Evolutionary conservation across 2,329 filamentous ascomycete genomes (phyloP).

Genomic region (Cordyceps javanica): DNA sequence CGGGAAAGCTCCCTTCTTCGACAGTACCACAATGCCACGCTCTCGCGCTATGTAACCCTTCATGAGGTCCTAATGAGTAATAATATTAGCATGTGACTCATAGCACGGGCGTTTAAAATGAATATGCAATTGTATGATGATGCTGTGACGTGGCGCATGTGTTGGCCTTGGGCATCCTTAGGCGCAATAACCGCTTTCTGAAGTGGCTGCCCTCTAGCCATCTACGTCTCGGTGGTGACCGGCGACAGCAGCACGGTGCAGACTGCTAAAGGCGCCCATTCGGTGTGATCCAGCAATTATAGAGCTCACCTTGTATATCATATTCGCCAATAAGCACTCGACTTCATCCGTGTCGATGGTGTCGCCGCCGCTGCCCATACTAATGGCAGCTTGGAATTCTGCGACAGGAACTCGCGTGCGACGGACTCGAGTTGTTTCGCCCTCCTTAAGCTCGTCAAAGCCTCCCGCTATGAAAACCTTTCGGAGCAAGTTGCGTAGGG

Average conservation of each 20-base stretch:
- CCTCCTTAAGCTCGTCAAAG: constrained; percentile 70
- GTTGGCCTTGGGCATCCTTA: constrained; percentile 10
- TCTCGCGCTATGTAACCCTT: constrained; percentile 97
- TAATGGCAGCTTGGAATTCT: constrained; percentile 81
- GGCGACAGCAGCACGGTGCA: not conserved
- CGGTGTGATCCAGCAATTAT: not conserved
- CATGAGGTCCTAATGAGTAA: constrained; percentile 68
- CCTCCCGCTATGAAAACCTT: constrained; percentile 86
- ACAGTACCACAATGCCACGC: constrained; percentile 82
- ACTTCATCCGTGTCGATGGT: constrained; percentile 83
- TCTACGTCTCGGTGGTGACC: not conserved
- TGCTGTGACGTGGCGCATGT: constrained; percentile 15
- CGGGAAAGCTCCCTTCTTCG: constrained; percentile 88
- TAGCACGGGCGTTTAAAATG: not conserved
- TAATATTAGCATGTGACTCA: constrained; percentile 28
- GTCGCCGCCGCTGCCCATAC: constrained; percentile 60
- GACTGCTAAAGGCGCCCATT: not conserved
- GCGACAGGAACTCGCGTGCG: constrained; percentile 73
- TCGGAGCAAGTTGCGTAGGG: constrained; percentile 81
- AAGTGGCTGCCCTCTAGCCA: not conserved
- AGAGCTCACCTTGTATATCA: constrained; percentile 86
- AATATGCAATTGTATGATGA: constrained; percentile 8
- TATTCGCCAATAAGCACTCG: constrained; percentile 88
- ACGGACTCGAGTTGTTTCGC: constrained; percentile 53
- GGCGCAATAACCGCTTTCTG: constrained; percentile 5